Conservation (phyloP, 345 rosid species). For the Eucalyptus pauciflora region DNA sequence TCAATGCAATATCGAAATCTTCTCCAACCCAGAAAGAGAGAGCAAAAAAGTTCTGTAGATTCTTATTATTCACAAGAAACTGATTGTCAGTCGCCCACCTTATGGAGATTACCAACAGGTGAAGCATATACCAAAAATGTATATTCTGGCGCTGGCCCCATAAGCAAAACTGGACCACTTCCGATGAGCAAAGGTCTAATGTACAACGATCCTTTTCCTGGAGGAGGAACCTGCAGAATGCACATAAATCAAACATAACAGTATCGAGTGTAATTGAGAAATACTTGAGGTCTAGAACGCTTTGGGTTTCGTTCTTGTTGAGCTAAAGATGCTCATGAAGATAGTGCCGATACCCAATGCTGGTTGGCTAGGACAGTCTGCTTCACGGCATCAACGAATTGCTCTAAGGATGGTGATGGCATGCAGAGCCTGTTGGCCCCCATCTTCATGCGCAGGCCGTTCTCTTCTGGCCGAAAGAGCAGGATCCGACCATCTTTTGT, state of each 20-base stretch:
- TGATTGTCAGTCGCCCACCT: neutral
- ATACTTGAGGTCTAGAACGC: neutral
- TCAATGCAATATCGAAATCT: neutral
- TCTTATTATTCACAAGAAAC: neutral
- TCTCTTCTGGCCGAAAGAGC: slow-evolving; percentile 22
- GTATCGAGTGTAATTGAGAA: neutral
- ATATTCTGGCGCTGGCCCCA: slow-evolving; percentile 1
- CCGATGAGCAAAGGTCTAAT: slow-evolving; percentile 22
- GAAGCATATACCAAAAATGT: slow-evolving; percentile 6
- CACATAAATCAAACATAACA: neutral
- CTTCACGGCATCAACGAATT: slow-evolving; percentile 46
- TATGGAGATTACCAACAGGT: slow-evolving; percentile 17
- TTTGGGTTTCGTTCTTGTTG: neutral
- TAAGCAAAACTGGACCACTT: slow-evolving; percentile 2
- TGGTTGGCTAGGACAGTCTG: slow-evolving; percentile 40
- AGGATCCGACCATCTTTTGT: slow-evolving; percentile 5
- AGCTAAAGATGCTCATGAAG: neutral
- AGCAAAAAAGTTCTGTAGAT: neutral
- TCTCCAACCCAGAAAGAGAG: neutral
- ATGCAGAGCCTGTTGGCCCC: slow-evolving; percentile 53
- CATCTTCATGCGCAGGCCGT: slow-evolving; percentile 26
- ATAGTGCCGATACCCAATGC: slow-evolving; percentile 1
- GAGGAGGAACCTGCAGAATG: slow-evolving; percentile 15
- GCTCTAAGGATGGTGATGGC: slow-evolving; percentile 40
- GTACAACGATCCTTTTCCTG: slow-evolving; percentile 15